A percentile compares a stretch with the other conserved stretches of the same genome.
Evolutionary conservation across 176 grass and related monocot genomes (phyloP).

Genomic region (Phoenix roebelenii): DNA sequence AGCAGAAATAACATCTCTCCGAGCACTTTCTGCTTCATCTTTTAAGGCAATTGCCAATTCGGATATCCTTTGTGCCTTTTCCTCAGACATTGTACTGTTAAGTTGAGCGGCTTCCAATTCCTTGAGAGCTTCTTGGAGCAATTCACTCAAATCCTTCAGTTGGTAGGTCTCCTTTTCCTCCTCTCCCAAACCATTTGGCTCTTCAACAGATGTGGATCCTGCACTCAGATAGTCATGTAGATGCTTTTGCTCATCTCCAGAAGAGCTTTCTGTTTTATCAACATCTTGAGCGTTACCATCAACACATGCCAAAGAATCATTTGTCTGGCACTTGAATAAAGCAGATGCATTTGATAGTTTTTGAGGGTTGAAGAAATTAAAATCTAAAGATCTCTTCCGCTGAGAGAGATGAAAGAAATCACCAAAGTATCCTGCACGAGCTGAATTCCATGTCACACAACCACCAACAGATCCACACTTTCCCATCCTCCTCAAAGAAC

Average conservation of each 20-base stretch:
- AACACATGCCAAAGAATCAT: conserved; percentile 54
- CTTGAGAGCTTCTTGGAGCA: conserved; percentile 39
- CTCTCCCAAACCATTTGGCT: conserved; percentile 8
- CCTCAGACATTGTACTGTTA: conserved; percentile 90
- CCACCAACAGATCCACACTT: conserved; percentile 1
- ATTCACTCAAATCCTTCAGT: conserved; percentile 38
- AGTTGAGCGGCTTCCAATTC: conserved; percentile 62
- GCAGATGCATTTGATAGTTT: conserved; percentile 8
- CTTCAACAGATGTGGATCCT: background rate
- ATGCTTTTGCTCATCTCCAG: conserved; percentile 5
- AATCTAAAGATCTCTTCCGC: background rate
- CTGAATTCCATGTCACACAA: background rate
- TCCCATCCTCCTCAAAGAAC: conserved; percentile 10
- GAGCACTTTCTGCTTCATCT: conserved; percentile 49
- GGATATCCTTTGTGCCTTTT: conserved; percentile 70
- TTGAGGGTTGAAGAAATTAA: conserved; percentile 8
- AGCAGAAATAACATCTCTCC: conserved; percentile 37
- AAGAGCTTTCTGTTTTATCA: background rate
- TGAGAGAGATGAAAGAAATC: background rate
- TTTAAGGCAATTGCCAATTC: conserved; percentile 82
- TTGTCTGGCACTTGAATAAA: conserved; percentile 43
- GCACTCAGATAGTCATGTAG: conserved; percentile 8
- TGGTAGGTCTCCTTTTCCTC: conserved; percentile 33
- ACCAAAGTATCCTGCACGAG: conserved; percentile 19
- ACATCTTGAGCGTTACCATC: conserved; percentile 29